Percentiles rank a stretch among this genome's conserved stretches.
phyloP scores from a whole-genome alignment of 2,329 filamentous ascomycete species.

The Calonectria leucothoes region DNA sequence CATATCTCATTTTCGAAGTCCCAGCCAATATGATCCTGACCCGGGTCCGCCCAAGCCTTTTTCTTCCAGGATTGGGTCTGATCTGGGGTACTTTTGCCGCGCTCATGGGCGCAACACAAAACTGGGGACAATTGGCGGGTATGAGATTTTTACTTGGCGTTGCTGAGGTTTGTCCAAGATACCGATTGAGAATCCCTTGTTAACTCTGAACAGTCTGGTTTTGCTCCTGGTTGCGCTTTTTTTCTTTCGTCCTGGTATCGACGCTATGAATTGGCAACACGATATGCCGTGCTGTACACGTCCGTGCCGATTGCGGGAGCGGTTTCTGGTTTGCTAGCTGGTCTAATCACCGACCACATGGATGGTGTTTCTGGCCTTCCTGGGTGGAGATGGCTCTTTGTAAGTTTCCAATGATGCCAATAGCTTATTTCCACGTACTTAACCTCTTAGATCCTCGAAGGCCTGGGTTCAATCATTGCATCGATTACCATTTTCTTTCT shows the following conservation, averaged over 20 bases:
- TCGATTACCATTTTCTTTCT: background rate
- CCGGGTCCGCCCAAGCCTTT: background rate
- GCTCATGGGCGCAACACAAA: background rate
- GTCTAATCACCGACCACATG: background rate
- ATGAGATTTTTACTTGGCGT: background rate
- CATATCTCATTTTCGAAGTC: background rate
- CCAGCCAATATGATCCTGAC: conserved; percentile 2
- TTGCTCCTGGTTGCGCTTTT: background rate
- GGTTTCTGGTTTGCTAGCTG: background rate
- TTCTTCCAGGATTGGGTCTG: background rate
- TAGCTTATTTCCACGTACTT: background rate
- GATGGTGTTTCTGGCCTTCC: background rate
- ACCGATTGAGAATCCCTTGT: background rate
- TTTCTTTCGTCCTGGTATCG: conserved; percentile 1
- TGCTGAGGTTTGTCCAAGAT: background rate
- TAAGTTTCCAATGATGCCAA: background rate
- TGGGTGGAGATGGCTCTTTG: background rate
- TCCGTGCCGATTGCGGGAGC: background rate
- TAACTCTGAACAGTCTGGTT: background rate
- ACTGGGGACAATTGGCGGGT: background rate
- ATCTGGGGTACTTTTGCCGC: background rate
- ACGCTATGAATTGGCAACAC: background rate
- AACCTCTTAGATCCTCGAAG: background rate
- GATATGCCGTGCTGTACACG: background rate
- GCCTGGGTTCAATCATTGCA: background rate